Evolutionary conservation across 2,329 filamentous ascomycete species (phyloP), one percentile per base, ranked within the genome.

Genomic region (Geosmithia flava): DNA sequence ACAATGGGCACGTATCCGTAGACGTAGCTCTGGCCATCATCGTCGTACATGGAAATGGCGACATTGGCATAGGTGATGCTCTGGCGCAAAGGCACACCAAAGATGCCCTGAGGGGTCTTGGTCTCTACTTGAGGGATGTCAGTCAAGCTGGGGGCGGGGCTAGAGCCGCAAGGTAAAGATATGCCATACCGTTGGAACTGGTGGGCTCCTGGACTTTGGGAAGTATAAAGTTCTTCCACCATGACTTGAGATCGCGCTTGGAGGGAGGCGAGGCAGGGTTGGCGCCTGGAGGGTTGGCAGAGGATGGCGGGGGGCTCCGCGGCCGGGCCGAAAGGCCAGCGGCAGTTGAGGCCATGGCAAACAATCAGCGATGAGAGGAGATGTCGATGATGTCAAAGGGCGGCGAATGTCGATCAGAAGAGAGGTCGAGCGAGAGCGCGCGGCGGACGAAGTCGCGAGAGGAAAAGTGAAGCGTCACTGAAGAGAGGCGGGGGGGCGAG

Each of bases 1-100:
- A 98, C 91, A 54, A 98, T 97, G 17, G 93, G 93, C 7, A 98
- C 91, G 60, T 97, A 97, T 59, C 93, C 93, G 64, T 97, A 98
- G 48, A 97, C 96, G 65, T 95, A 97, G 68, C 88, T 95, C 64
- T 93, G 81, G 30, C 91, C 91, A 55, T 93, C 78, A 55, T 91
- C 87, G 62, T 97, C 90, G 55, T 93, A 86, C 27, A 98, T 78
- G 20, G 91, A 97, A 59, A 98, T 98, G 53, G 93, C 93, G 51
- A 98, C 93, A 61, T 97, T 98, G 50, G 93, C 93, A 64, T 98
- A 97, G 51, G 85, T 86, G 64, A 98, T 97, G 68, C 91, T 97
- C 60, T 90, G 83, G 58, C 89, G 87, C 50, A 98, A 76, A 40
- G 93, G 89, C 33, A 98, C 83, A 47, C 93, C 93, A 63, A 98